phyloP scores from a whole-genome alignment of 139 green algal genomes.

The Volvox africanus region DNA sequence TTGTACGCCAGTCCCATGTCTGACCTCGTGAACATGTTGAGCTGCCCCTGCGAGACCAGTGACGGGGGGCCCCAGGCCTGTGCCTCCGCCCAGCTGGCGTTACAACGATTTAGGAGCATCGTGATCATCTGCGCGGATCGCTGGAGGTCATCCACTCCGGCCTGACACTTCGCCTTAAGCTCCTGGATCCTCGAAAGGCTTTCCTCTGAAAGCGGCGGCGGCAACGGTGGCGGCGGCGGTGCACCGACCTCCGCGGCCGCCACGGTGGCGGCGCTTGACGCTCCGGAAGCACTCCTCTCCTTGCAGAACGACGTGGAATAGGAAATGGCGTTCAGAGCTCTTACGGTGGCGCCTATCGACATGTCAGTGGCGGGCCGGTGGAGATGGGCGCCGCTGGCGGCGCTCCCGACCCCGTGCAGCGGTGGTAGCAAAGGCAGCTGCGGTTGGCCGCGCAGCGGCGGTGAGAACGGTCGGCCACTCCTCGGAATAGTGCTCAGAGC shows the following conservation, averaged over 20 bases:
- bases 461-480: too few species aligned
- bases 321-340: too few species aligned
- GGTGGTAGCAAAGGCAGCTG: too few species aligned
- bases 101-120: slow-evolving; percentile 51
- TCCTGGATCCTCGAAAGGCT: not conserved
- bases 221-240: not conserved
- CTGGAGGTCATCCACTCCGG: slow-evolving; percentile 2
- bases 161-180: not conserved
- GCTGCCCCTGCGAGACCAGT: slow-evolving; percentile 14
- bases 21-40: not conserved
- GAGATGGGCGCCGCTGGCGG: too few species aligned
- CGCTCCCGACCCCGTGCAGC: too few species aligned
- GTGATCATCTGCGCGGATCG: slow-evolving; percentile 16
- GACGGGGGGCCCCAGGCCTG: slow-evolving; percentile 33
- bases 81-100: slow-evolving; percentile 48
- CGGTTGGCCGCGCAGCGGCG: too few species aligned
- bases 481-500: too few species aligned
- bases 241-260: not conserved
- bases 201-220: not conserved
- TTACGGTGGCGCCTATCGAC: too few species aligned
- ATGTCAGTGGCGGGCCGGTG: too few species aligned
- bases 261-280: not conserved
- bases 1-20: not conserved
- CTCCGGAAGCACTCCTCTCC: not conserved
- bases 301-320: too few species aligned